phyloP scores from a whole-genome alignment of 805 yeast genomes.

The Pichia gijzeniarum region DNA sequence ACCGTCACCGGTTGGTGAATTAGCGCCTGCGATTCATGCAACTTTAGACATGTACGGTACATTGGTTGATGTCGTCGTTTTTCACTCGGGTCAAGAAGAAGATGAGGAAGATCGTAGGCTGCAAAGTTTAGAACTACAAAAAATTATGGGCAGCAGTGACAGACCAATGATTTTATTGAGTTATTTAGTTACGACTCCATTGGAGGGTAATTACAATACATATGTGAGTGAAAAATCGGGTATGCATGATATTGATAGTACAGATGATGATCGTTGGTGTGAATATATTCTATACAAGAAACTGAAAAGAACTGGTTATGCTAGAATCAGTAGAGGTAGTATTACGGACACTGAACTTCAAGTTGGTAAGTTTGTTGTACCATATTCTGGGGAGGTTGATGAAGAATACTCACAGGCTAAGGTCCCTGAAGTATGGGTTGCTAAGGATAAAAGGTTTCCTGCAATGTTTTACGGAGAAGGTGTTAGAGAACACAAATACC shows the following conservation, averaged over 20 bases:
- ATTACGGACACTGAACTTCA: slow-evolving; percentile 97
- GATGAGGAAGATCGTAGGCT: slow-evolving; percentile 88
- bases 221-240: slow-evolving; percentile 80
- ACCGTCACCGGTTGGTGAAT: slow-evolving; percentile 96
- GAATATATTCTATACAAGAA: slow-evolving; percentile 89
- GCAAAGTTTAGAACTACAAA: slow-evolving; percentile 70
- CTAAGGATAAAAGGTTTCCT: slow-evolving; percentile 63
- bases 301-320: slow-evolving; percentile 84
- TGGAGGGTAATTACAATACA: slow-evolving; percentile 84
- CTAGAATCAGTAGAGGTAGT: slow-evolving; percentile 85
- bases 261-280: slow-evolving; percentile 98
- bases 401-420: slow-evolving; percentile 30
- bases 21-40: slow-evolving; percentile 97
- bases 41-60: slow-evolving; percentile 88
- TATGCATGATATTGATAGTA: slow-evolving; percentile 88
- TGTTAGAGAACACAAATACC: slow-evolving; percentile 87
- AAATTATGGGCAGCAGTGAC: slow-evolving; percentile 73
- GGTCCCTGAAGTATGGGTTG: slow-evolving; percentile 37
- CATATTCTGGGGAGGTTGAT: slow-evolving; percentile 22
- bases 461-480: slow-evolving; percentile 79
- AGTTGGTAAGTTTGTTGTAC: slow-evolving; percentile 80
- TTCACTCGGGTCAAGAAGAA: slow-evolving; percentile 98
- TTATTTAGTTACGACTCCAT: slow-evolving; percentile 84
- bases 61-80: slow-evolving; percentile 84
- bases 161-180: slow-evolving; percentile 85